Conservation (phyloP, 495 filamentous ascomycete species). For the Neurospora sp. region DNA sequence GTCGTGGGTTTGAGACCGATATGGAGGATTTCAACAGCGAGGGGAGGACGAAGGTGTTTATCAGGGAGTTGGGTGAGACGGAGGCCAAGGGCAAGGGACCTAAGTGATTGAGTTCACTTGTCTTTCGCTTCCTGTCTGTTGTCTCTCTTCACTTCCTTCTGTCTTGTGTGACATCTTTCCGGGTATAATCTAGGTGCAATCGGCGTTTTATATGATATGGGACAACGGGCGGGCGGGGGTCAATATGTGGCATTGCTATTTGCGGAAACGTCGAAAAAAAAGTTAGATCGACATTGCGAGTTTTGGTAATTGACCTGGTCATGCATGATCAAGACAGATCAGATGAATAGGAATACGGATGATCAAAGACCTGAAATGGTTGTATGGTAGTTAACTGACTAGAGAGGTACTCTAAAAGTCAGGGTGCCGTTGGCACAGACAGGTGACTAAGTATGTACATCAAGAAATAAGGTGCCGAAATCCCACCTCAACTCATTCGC, state of each 20-base stretch:
- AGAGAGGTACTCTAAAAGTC: background rate
- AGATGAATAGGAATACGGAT: background rate
- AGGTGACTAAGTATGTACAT: background rate
- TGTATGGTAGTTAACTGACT: background rate
- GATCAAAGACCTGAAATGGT: background rate
- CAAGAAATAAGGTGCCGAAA: background rate
- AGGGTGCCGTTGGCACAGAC: background rate
- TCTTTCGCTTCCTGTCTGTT: background rate
- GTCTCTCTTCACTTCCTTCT: background rate
- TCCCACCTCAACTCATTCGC: background rate
- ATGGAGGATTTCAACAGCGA: slow-evolving; percentile 63
- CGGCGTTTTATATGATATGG: background rate
- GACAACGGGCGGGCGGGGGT: background rate
- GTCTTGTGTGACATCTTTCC: background rate
- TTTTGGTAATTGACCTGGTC: background rate
- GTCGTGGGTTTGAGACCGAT: slow-evolving; percentile 88
- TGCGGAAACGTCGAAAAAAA: background rate
- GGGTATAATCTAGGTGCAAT: background rate
- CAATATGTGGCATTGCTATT: background rate
- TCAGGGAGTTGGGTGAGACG: slow-evolving; percentile 72
- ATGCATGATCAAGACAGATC: background rate
- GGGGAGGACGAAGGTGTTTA: slow-evolving; percentile 63
- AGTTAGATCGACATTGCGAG: background rate
- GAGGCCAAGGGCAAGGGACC: slow-evolving; percentile 84
- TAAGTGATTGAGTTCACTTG: slow-evolving; percentile 24